Evolutionary conservation across 208 protist genomes (phyloP).

Genomic region (Trypanosoma mega): DNA sequence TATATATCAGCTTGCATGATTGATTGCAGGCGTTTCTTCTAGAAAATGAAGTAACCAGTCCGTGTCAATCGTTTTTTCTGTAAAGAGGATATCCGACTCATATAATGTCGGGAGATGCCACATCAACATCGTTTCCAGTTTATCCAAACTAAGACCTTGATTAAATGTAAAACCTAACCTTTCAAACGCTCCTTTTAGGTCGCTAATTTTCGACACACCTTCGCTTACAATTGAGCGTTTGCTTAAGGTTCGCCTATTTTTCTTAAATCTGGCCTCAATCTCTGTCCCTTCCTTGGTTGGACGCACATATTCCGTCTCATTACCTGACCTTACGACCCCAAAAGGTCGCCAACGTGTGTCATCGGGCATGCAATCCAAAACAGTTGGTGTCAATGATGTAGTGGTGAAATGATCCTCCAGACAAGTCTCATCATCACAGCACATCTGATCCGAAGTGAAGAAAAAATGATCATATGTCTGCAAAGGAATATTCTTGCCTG

Average conservation of each 20-base stretch:
- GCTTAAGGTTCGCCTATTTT: constrained; percentile 17
- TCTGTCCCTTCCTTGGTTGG: not conserved
- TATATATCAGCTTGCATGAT: not conserved
- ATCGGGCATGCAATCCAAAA: constrained; percentile 26
- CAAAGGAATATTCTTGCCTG: constrained; percentile 20
- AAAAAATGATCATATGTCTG: constrained; percentile 31
- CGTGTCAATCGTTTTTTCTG: constrained; percentile 12
- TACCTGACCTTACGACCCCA: not conserved
- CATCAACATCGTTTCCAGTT: constrained; percentile 20
- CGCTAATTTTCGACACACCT: constrained; percentile 6
- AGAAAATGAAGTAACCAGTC: constrained; percentile 26
- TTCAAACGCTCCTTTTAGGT: constrained; percentile 9
- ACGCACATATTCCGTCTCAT: not conserved
- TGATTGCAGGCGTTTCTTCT: constrained; percentile 20
- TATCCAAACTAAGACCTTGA: not conserved
- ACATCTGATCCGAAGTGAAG: constrained; percentile 12
- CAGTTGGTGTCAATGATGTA: not conserved
- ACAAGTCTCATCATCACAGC: constrained; percentile 2
- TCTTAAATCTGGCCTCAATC: constrained; percentile 12
- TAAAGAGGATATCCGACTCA: constrained; percentile 29
- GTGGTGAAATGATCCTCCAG: not conserved
- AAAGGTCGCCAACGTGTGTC: constrained; percentile 20
- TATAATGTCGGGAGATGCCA: constrained; percentile 24
- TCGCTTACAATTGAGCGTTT: constrained; percentile 13
- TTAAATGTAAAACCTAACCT: not conserved